Percentiles rank a stretch among this genome's conserved stretches.
Evolutionary conservation across 1,284 basidiomycete species (phyloP).

Genomic region (Sutorius eximius): DNA sequence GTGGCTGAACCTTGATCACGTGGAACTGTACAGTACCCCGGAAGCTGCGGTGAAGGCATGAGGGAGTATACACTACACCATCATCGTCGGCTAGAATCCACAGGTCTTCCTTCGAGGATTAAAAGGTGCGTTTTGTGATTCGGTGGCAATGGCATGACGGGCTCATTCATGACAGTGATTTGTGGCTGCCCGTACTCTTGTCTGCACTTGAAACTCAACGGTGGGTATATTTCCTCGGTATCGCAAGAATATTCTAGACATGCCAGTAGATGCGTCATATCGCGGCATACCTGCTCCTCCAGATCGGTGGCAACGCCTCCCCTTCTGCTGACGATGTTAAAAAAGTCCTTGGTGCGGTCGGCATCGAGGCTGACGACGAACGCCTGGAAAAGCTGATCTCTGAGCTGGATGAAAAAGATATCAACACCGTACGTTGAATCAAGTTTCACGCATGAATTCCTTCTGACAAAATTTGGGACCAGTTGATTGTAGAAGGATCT

Average conservation of each 20-base stretch:
- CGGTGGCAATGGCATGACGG: not conserved
- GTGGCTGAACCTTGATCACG: conserved; percentile 47
- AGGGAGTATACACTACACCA: conserved; percentile 12
- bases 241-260: not conserved
- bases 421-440: conserved; percentile 63
- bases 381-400: conserved; percentile 86
- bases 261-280: conserved; percentile 86
- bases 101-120: conserved; percentile 88
- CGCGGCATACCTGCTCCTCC: conserved; percentile 98
- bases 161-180: conserved; percentile 59
- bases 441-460: not conserved
- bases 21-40: conserved; percentile 57
- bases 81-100: conserved; percentile 77
- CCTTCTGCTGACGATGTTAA: conserved; percentile 91
- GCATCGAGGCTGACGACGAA: conserved; percentile 86
- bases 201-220: conserved; percentile 37
- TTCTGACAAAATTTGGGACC: conserved; percentile 1
- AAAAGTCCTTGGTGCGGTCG: conserved; percentile 84
- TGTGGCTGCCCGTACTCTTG: conserved; percentile 73
- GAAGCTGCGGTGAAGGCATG: conserved; percentile 3
- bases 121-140: conserved; percentile 58
- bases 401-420: conserved; percentile 92
- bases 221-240: conserved; percentile 32
- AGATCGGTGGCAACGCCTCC: conserved; percentile 88
- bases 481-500: conserved; percentile 92